These are phyloP conservation scores for Dictyostelium firmibasis DNA, from an alignment of 78 protist genomes.

Conservation along the genomic window DNA sequence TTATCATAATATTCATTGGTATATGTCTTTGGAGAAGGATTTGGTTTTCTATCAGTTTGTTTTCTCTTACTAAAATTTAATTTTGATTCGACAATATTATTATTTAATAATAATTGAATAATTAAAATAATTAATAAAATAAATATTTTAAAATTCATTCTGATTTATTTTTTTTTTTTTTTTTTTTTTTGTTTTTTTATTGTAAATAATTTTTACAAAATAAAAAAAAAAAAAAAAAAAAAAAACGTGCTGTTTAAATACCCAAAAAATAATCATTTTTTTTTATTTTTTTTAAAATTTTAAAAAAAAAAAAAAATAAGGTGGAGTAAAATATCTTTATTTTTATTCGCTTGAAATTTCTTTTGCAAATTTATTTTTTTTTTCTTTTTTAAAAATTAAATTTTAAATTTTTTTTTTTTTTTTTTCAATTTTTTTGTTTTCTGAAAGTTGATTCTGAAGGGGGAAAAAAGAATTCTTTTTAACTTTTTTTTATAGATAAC, in stretches of 20 bases:
- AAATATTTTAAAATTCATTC: neutral
- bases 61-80: neutral
- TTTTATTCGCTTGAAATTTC: neutral
- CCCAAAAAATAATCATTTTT: too few relatives aligned
- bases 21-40: neutral
- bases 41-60: neutral
- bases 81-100: neutral
- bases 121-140: neutral
- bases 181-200: neutral
- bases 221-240: neutral
- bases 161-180: neutral
- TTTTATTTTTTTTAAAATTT: too few relatives aligned
- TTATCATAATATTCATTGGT: neutral
- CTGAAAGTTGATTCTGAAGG: neutral
- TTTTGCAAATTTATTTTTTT: neutral
- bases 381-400: too few relatives aligned
- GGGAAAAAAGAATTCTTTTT: neutral
- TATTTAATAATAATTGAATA: neutral
- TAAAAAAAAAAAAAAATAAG: neutral
- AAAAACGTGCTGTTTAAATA: neutral
- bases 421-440: too few relatives aligned
- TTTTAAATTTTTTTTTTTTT: too few relatives aligned
- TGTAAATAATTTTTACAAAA: neutral
- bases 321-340: too few relatives aligned
- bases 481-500: too few relatives aligned